Conservation (phyloP, 805 yeast species). For the Sugiyamaella qingdaonensis region DNA sequence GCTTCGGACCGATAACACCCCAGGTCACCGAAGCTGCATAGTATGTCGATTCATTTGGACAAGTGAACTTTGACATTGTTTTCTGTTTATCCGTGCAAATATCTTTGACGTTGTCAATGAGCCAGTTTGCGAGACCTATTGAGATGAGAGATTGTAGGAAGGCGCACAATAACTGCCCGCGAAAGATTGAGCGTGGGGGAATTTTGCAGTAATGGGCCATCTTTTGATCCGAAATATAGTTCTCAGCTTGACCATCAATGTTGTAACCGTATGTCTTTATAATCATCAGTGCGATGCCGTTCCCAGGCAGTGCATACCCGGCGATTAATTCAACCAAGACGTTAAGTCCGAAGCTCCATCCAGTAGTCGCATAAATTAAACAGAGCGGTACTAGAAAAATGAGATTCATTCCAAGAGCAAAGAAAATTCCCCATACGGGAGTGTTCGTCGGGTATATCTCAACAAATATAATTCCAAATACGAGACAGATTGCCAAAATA, state of each 20-base stretch:
- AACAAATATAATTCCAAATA: conserved; percentile 23
- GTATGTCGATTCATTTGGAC: conserved; percentile 39
- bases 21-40: conserved; percentile 45
- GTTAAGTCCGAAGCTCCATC: conserved; percentile 51
- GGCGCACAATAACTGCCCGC: conserved; percentile 23
- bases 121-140: conserved; percentile 31
- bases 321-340: conserved; percentile 60
- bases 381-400: conserved; percentile 62
- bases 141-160: conserved; percentile 19
- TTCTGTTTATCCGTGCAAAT: conserved; percentile 28
- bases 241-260: conserved; percentile 60
- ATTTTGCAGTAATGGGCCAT: conserved; percentile 41
- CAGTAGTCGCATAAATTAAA: conserved; percentile 57
- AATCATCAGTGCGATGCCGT: conserved; percentile 53
- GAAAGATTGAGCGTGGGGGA: conserved; percentile 38
- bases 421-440: conserved; percentile 52
- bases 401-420: conserved; percentile 50
- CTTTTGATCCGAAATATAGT: conserved; percentile 51
- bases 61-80: conserved; percentile 31
- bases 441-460: conserved; percentile 24
- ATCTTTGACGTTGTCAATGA: conserved; percentile 29
- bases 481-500: conserved; percentile 42
- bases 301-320: conserved; percentile 62
- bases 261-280: conserved; percentile 42
- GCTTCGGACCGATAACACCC: conserved; percentile 48